A percentile compares a stretch with the other conserved stretches of the same genome.
Conservation (phyloP, 805 yeast genomes). For the Dipodascus geniculatus region DNA sequence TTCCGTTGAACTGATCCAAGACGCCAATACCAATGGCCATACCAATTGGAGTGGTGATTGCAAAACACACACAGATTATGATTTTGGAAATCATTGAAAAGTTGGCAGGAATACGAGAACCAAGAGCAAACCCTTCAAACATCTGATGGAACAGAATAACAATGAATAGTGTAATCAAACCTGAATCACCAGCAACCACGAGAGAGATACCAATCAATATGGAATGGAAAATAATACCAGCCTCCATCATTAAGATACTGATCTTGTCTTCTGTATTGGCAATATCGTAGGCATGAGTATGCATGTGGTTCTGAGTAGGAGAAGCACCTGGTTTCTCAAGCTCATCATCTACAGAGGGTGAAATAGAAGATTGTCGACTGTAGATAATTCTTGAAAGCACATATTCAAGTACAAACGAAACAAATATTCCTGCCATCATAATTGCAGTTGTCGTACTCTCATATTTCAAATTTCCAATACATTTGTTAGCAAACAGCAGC, state of each 20-base stretch:
- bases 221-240: slow-evolving; percentile 55
- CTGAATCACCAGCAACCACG: slow-evolving; percentile 52
- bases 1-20: slow-evolving; percentile 47
- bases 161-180: slow-evolving; percentile 43
- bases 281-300: slow-evolving; percentile 40
- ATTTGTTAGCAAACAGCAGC: slow-evolving; percentile 41
- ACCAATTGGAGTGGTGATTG: slow-evolving; percentile 54
- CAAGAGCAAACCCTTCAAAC: slow-evolving; percentile 73
- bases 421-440: slow-evolving; percentile 36
- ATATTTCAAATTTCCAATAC: slow-evolving; percentile 47
- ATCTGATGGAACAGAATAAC: slow-evolving; percentile 58
- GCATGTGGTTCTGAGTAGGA: neutral
- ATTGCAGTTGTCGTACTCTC: slow-evolving; percentile 47
- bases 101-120: slow-evolving; percentile 52
- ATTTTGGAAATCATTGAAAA: slow-evolving; percentile 30
- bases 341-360: slow-evolving; percentile 7
- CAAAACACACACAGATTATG: slow-evolving; percentile 31
- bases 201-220: slow-evolving; percentile 50
- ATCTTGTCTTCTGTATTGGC: slow-evolving; percentile 21
- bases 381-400: slow-evolving; percentile 38
- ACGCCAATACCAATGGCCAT: slow-evolving; percentile 68
- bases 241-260: slow-evolving; percentile 31
- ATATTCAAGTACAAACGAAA: slow-evolving; percentile 42
- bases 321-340: slow-evolving; percentile 5
- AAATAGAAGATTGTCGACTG: slow-evolving; percentile 10